A percentile compares a stretch with the other conserved stretches of the same genome.
Evolutionary conservation across 2,329 filamentous ascomycete genomes (phyloP).

Genomic region (Truncatella angustata): DNA sequence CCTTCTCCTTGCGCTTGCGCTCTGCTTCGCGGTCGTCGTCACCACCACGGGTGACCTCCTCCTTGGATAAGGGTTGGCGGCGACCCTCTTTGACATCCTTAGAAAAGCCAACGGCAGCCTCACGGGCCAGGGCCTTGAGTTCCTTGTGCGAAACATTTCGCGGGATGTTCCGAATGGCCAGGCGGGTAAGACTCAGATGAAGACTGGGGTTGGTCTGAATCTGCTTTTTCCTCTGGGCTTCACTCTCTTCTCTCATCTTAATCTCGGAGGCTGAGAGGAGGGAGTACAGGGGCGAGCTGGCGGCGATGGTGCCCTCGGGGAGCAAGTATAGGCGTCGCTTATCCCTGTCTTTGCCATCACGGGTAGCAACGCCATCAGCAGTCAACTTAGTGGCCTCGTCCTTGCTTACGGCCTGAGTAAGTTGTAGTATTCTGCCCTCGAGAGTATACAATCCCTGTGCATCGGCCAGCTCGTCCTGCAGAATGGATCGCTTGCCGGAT

Average conservation of each 20-base stretch:
- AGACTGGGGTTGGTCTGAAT: slow-evolving; percentile 89
- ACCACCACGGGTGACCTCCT: slow-evolving; percentile 79
- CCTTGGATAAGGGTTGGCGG: slow-evolving; percentile 79
- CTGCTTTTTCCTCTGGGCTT: slow-evolving; percentile 82
- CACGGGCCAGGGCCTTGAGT: slow-evolving; percentile 84
- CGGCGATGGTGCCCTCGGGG: slow-evolving; percentile 77
- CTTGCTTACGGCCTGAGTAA: slow-evolving; percentile 82
- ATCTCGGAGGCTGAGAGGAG: slow-evolving; percentile 76
- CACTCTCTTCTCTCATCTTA: slow-evolving; percentile 83
- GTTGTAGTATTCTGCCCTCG: slow-evolving; percentile 81
- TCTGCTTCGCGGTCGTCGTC: slow-evolving; percentile 81
- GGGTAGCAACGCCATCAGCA: slow-evolving; percentile 66
- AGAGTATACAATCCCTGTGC: slow-evolving; percentile 83
- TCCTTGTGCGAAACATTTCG: slow-evolving; percentile 80
- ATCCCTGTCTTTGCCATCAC: slow-evolving; percentile 70
- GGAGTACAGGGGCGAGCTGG: slow-evolving; percentile 74
- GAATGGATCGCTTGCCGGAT: slow-evolving; percentile 72
- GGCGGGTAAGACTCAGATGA: slow-evolving; percentile 83
- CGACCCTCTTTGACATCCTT: slow-evolving; percentile 79
- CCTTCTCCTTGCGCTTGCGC: slow-evolving; percentile 72
- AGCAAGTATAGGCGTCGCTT: slow-evolving; percentile 88
- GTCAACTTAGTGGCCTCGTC: slow-evolving; percentile 74
- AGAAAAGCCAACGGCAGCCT: slow-evolving; percentile 93
- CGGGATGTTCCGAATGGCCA: slow-evolving; percentile 90
- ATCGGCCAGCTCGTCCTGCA: slow-evolving; percentile 84